Conservation (phyloP, 164 flowering plant genomes). For the Cinnamomum chago region DNA sequence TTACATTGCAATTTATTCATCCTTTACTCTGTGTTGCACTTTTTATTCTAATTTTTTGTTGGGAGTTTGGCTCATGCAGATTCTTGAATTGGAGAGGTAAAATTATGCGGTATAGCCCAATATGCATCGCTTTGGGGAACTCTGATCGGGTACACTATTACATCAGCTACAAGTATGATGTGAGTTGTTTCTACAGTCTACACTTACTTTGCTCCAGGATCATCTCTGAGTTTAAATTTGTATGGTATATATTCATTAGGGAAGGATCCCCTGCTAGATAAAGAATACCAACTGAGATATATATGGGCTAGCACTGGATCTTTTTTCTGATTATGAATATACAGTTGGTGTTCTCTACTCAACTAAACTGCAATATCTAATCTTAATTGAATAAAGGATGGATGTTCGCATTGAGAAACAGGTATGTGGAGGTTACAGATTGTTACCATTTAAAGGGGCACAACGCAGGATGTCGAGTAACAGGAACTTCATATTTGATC, state of each 20-base stretch:
- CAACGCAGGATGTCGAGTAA: slow-evolving; percentile 17
- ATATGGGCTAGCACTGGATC: too few relatives aligned
- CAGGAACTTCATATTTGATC: slow-evolving; percentile 27
- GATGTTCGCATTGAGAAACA: slow-evolving; percentile 1
- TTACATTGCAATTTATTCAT: too few relatives aligned
- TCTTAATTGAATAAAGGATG: neutral
- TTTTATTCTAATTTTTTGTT: too few relatives aligned
- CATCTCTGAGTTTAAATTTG: too few relatives aligned
- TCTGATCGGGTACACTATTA: slow-evolving; percentile 29
- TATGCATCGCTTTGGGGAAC: slow-evolving; percentile 28
- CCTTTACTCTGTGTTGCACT: too few relatives aligned
- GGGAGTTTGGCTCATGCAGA: too few relatives aligned
- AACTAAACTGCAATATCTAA: neutral
- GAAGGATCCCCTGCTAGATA: too few relatives aligned
- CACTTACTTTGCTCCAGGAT: too few relatives aligned
- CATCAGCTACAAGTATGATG: slow-evolving; percentile 33
- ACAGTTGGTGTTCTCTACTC: neutral
- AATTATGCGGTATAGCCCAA: slow-evolving; percentile 22
- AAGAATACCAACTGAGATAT: too few relatives aligned
- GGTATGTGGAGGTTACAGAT: slow-evolving; percentile 24
- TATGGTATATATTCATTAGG: too few relatives aligned
- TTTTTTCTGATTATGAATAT: neutral
- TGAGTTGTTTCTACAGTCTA: slow-evolving; percentile 10
- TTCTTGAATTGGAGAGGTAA: too few relatives aligned
- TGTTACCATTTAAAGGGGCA: slow-evolving; percentile 34